These are phyloP conservation scores for Metarhizium brunneum DNA, from an alignment of 2,329 filamentous ascomycete species.

Conservation along the genomic window DNA sequence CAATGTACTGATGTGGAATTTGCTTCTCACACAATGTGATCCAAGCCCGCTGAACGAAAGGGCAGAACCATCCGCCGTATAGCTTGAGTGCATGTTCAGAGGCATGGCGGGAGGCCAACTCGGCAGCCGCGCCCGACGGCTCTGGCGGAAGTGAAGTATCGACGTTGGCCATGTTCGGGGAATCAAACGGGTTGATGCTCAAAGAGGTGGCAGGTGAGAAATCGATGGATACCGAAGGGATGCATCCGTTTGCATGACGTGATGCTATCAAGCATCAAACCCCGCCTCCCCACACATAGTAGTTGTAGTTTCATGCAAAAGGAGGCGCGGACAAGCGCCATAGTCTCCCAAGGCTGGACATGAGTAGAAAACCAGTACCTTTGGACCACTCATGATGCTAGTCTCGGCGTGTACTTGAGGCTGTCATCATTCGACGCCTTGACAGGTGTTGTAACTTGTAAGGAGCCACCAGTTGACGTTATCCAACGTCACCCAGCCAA, in stretches of 20 bases:
- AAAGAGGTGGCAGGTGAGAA: not conserved
- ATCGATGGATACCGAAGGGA: not conserved
- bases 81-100: conserved; percentile 48
- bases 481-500: too few relatives aligned
- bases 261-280: not conserved
- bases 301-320: not conserved
- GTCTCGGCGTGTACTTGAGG: too few relatives aligned
- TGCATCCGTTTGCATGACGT: not conserved
- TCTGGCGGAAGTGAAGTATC: conserved; percentile 38
- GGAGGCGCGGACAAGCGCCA: not conserved
- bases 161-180: conserved; percentile 29
- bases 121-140: conserved; percentile 39
- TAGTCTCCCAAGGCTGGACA: not conserved
- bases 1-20: conserved; percentile 65
- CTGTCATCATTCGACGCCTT: too few relatives aligned
- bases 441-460: too few relatives aligned
- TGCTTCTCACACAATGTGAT: conserved; percentile 64
- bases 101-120: conserved; percentile 35
- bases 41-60: conserved; percentile 62
- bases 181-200: not conserved
- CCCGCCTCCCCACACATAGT: not conserved
- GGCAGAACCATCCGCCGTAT: conserved; percentile 69
- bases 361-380: not conserved
- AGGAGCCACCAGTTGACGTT: too few relatives aligned
- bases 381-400: too few relatives aligned